These are phyloP conservation scores for Amauroascus niger DNA, from an alignment of 2,329 filamentous ascomycete genomes.

Conservation along the genomic window DNA sequence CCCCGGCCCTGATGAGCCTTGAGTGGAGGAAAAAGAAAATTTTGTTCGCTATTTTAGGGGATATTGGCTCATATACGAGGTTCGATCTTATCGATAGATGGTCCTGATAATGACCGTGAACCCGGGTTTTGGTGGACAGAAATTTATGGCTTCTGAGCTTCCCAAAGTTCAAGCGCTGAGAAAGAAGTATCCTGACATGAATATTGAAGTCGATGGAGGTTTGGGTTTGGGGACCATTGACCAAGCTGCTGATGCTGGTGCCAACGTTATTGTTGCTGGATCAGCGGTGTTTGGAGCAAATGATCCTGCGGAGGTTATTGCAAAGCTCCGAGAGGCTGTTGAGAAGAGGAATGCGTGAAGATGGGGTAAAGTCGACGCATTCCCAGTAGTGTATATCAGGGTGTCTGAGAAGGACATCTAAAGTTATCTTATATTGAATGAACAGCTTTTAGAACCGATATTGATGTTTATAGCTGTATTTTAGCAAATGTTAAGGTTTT, in stretches of 20 bases:
- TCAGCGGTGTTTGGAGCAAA: constrained; percentile 91
- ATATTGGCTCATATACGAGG: neutral
- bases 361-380: neutral
- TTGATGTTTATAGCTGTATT: no score
- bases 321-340: constrained; percentile 68
- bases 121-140: constrained; percentile 94
- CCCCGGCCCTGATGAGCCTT: no score
- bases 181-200: constrained; percentile 74
- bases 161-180: constrained; percentile 84
- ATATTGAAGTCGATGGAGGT: constrained; percentile 96
- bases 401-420: no score
- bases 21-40: neutral
- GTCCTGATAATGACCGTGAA: constrained; percentile 97
- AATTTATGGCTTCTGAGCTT: constrained; percentile 93
- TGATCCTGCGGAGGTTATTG: constrained; percentile 78
- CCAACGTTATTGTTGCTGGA: constrained; percentile 95
- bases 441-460: no score
- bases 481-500: no score
- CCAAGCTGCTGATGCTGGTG: constrained; percentile 85
- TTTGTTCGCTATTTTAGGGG: neutral
- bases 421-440: no score
- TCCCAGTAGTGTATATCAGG: no score
- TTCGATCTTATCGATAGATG: constrained; percentile 30
- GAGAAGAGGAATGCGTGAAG: constrained; percentile 45
- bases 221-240: constrained; percentile 82